phyloP scores from a whole-genome alignment of 352 stramenopile species.

The Phytophthora lateralis region DNA sequence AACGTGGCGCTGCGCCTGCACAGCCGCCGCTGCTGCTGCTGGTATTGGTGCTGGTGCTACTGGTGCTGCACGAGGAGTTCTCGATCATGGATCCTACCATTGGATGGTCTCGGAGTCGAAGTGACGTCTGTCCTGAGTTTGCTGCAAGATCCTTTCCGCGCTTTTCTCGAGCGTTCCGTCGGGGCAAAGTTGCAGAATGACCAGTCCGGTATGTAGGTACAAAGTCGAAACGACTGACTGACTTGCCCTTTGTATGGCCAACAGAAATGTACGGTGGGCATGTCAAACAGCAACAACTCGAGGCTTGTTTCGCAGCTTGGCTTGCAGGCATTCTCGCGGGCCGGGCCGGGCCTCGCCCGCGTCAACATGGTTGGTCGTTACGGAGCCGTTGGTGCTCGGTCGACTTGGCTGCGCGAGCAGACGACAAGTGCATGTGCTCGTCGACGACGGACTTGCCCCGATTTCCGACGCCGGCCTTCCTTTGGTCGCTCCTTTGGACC shows the following conservation, averaged over 20 bases:
- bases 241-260: no score
- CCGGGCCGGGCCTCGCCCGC: not conserved
- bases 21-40: conserved; percentile 9
- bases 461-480: conserved; percentile 8
- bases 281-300: no score
- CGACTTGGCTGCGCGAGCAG: conserved; percentile 2
- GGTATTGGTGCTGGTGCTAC: not conserved
- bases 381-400: not conserved
- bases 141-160: conserved; percentile 14
- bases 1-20: conserved; percentile 22
- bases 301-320: not conserved
- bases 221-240: no score
- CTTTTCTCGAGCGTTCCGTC: conserved; percentile 8
- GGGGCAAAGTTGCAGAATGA: no score
- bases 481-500: conserved; percentile 2
- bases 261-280: no score
- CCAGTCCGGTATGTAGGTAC: no score
- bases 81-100: conserved; percentile 34
- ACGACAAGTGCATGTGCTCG: conserved; percentile 13
- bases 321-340: not conserved
- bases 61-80: conserved; percentile 24
- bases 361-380: conserved; percentile 12
- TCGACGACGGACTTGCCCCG: conserved; percentile 23
- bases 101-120: not conserved
- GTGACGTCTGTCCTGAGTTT: conserved; percentile 2